phyloP scores from a whole-genome alignment of 2,329 filamentous ascomycete species.

The Aspergillus fumigatiaffinis region DNA sequence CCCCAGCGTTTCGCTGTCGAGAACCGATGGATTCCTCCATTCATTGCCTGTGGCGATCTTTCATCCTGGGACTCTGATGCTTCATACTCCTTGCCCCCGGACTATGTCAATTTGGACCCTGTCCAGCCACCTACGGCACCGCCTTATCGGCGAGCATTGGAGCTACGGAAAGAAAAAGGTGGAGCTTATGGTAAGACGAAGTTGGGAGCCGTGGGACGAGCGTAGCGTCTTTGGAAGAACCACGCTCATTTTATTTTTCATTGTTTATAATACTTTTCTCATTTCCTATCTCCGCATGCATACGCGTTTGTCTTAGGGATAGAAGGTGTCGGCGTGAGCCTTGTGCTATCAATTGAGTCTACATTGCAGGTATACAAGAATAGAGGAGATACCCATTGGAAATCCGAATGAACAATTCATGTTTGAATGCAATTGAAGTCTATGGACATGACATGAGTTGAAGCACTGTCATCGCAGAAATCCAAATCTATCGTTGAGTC shows the following conservation, averaged over 20 bases:
- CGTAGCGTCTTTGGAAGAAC: conserved; percentile 11
- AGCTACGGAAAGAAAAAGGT: conserved; percentile 71
- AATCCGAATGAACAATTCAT: conserved; percentile 1
- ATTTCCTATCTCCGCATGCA: neutral
- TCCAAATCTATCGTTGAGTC: neutral
- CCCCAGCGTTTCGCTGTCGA: conserved; percentile 37
- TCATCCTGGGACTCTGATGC: conserved; percentile 95
- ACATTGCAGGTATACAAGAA: neutral
- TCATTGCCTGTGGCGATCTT: conserved; percentile 94
- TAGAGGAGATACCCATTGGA: conserved; percentile 16
- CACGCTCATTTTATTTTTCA: conserved; percentile 6
- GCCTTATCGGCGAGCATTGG: conserved; percentile 86
- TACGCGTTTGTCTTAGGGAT: neutral
- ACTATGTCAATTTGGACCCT: conserved; percentile 82
- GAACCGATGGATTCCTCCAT: conserved; percentile 82
- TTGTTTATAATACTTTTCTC: neutral
- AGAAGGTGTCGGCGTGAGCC: neutral
- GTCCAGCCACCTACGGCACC: conserved; percentile 94
- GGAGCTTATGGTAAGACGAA: conserved; percentile 74
- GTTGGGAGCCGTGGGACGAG: conserved; percentile 22
- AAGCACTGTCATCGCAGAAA: neutral
- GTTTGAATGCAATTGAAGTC: neutral
- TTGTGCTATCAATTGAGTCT: neutral
- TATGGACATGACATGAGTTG: neutral
- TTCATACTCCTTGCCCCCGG: conserved; percentile 82